phyloP scores from a whole-genome alignment of 768 basidiomycete species.

The Leccinum barrowsii region DNA sequence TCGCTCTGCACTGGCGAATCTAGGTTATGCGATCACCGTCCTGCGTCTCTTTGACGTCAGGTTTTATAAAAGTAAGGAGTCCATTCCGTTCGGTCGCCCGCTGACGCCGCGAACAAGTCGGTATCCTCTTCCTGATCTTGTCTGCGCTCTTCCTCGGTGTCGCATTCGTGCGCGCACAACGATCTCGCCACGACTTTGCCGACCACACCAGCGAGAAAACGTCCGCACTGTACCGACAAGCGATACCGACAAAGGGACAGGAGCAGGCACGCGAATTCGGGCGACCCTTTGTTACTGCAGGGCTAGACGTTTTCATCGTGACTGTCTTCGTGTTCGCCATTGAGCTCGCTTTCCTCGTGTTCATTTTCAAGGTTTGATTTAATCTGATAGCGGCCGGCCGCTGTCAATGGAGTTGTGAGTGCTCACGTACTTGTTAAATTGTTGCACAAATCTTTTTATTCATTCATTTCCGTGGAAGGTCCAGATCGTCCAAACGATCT shows the following conservation, averaged over 20 bases:
- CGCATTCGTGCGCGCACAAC: constrained; percentile 58
- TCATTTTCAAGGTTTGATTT: constrained; percentile 43
- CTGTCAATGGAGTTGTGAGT: constrained; percentile 15
- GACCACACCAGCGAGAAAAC: constrained; percentile 44
- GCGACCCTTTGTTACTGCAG: constrained; percentile 75
- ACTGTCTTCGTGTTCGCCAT: constrained; percentile 56
- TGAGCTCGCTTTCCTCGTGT: constrained; percentile 61
- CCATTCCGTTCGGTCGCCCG: no score
- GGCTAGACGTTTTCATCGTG: constrained; percentile 63
- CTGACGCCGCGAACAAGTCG: constrained; percentile 34
- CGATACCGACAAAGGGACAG: constrained; percentile 57
- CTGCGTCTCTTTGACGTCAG: constrained; percentile 73
- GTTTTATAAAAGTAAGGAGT: constrained; percentile 66
- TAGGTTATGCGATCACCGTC: constrained; percentile 72
- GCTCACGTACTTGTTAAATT: not conserved
- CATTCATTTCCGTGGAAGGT: not conserved
- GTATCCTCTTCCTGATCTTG: constrained; percentile 62
- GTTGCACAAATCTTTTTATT: not conserved
- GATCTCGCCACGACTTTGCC: constrained; percentile 74
- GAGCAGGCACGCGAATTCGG: constrained; percentile 64
- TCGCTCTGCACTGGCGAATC: constrained; percentile 67
- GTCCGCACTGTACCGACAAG: constrained; percentile 28
- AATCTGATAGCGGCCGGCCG: constrained; percentile 5
- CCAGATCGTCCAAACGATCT: constrained; percentile 14
- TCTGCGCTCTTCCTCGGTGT: constrained; percentile 56